Base-by-base conservation (phyloP, 768 basidiomycete genomes). In the Russula emetica region DNA sequence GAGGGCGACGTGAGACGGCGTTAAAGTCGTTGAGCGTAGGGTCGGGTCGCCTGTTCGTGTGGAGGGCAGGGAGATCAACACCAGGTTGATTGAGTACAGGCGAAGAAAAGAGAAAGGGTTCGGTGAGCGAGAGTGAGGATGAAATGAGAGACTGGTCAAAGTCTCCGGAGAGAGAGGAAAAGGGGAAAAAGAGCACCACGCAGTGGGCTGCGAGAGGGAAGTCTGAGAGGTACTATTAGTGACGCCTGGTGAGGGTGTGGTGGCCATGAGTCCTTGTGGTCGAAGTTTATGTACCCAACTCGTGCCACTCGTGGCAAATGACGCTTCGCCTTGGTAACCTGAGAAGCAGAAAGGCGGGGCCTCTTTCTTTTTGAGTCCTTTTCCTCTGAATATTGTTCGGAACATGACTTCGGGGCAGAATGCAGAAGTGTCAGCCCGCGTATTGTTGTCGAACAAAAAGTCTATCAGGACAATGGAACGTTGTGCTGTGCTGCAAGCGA, bases 251-350 rank as follows among this genome's bases (percentile, higher is more conserved):
- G 56, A 57, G 30, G 60, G 64, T 60, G 60, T 65, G 64, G 59
- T 55, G 18, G 38, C 64, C 64, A 65, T 61, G 64, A 60, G 60
- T 42, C 28, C 8, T 7, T 58, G 53, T 50, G 38, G 59, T 20
- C 47, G n/a, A 22, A 40, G 59, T 38, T 65, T 65, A 65, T 61
- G 64, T 65, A 65, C 59, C 60, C 40, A 57, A 42, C 24, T 50
- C 64, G 55, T 61, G 64, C 40, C 52, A 42, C 24, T 50, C 64
- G 55, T 61, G 64, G 60, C 49, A 51, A 50, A 53, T 34, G 50
- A 30, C 30, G 26, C 34, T 47, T 65, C 60, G 55, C 60, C 64
- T 65, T 65, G 60, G 60, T 51, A 65, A 65, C 64, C 59, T 45
- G 49, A 61, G 24, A 53, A 50, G 58, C 59, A 49, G 11, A 32